These are phyloP conservation scores for Globisporangium abappressorium DNA, from an alignment of 352 stramenopile genomes.

Conservation along the genomic window DNA sequence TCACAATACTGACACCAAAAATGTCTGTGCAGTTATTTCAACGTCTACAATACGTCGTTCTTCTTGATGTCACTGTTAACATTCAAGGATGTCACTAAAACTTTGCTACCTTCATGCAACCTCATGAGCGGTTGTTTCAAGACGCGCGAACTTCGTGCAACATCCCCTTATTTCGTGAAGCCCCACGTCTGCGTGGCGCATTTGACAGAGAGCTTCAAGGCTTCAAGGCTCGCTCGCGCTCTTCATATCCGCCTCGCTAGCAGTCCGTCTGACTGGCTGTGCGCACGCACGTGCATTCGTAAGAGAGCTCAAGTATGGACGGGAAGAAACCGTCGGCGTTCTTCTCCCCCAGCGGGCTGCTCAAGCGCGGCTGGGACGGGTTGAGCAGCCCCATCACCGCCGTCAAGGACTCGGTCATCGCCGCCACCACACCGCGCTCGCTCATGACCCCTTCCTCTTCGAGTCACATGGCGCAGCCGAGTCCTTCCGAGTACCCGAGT, in stretches of 20 bases:
- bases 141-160: slow-evolving; percentile 14
- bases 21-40: not conserved
- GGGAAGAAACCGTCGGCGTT: slow-evolving; percentile 40
- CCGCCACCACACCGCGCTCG: slow-evolving; percentile 44
- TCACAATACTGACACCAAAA: not conserved
- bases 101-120: not conserved
- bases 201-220: slow-evolving; percentile 5
- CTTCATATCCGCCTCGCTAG: not conserved
- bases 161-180: slow-evolving; percentile 12
- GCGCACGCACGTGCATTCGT: not conserved
- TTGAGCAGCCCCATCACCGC: slow-evolving; percentile 57
- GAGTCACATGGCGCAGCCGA: slow-evolving; percentile 35
- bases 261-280: not conserved
- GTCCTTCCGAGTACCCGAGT: slow-evolving; percentile 64
- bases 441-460: slow-evolving; percentile 27
- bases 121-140: slow-evolving; percentile 11
- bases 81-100: not conserved
- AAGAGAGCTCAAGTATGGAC: slow-evolving; percentile 13
- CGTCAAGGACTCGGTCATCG: slow-evolving; percentile 64
- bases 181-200: not conserved
- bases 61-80: not conserved
- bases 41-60: not conserved
- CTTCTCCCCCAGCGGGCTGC: slow-evolving; percentile 53
- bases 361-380: slow-evolving; percentile 66
- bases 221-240: not conserved